Conservation (phyloP, 805 yeast genomes). For the Saccharomyces paradoxus region DNA sequence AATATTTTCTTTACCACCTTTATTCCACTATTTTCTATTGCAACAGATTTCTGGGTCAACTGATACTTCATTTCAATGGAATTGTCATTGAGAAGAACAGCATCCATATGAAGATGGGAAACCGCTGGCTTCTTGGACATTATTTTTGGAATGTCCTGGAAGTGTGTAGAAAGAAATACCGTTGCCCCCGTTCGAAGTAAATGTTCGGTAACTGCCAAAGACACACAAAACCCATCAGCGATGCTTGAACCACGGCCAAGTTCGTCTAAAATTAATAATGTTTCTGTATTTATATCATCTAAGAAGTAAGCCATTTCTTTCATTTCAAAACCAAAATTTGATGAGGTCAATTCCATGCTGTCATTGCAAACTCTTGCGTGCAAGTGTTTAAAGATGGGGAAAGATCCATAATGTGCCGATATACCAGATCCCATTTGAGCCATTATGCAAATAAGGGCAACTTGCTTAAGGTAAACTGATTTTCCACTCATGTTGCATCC, state of each 20-base stretch:
- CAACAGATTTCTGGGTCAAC: slow-evolving; percentile 15
- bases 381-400: slow-evolving; percentile 35
- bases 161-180: slow-evolving; percentile 40
- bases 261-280: slow-evolving; percentile 45
- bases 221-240: slow-evolving; percentile 46
- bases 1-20: slow-evolving; percentile 24
- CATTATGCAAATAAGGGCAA: slow-evolving; percentile 42
- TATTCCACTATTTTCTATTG: slow-evolving; percentile 29
- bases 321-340: slow-evolving; percentile 43
- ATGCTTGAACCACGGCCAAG: slow-evolving; percentile 46
- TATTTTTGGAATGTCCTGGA: slow-evolving; percentile 34
- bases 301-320: slow-evolving; percentile 39
- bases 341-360: slow-evolving; percentile 29
- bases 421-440: slow-evolving; percentile 51
- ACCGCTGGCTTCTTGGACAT: slow-evolving; percentile 32
- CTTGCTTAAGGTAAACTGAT: slow-evolving; percentile 46
- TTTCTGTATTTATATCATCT: slow-evolving; percentile 26
- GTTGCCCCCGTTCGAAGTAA: slow-evolving; percentile 25
- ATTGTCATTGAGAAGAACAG: slow-evolving; percentile 12
- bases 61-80: slow-evolving; percentile 29
- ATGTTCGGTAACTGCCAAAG: slow-evolving; percentile 37
- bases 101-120: slow-evolving; percentile 33
- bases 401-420: slow-evolving; percentile 37
- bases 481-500: slow-evolving; percentile 61
- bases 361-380: slow-evolving; percentile 36